Percentiles rank a stretch among this genome's conserved stretches.
These are phyloP conservation scores for Zygosaccharomyces bisporus DNA, from an alignment of 805 yeast species.

Conservation along the genomic window DNA sequence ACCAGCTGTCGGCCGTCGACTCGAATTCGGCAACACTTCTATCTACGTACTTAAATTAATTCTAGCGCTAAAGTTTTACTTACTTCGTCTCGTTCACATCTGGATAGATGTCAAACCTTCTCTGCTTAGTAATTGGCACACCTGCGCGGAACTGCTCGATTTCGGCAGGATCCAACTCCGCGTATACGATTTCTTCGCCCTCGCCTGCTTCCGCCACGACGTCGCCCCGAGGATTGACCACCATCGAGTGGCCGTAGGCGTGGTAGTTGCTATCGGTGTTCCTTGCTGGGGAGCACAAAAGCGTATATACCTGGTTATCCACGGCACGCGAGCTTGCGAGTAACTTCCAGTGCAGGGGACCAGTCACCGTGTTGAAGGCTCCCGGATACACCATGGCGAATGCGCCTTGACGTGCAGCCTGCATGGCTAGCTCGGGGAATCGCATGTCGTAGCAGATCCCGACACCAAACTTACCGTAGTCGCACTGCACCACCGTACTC, in stretches of 20 bases:
- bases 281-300: conserved; percentile 87
- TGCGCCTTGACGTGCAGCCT: conserved; percentile 63
- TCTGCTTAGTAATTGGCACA: conserved; percentile 66
- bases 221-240: conserved; percentile 60
- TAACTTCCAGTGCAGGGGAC: conserved; percentile 79
- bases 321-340: conserved; percentile 71
- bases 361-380: conserved; percentile 80
- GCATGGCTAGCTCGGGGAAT: conserved; percentile 72
- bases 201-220: conserved; percentile 71
- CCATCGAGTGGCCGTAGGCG: conserved; percentile 64
- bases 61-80: not conserved
- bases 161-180: conserved; percentile 62
- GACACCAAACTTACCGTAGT: conserved; percentile 56
- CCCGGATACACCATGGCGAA: conserved; percentile 81
- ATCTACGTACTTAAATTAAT: too few relatives aligned
- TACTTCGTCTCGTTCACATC: conserved; percentile 27
- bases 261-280: conserved; percentile 56
- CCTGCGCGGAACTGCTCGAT: conserved; percentile 56
- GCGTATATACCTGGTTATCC: conserved; percentile 67
- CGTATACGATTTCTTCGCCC: conserved; percentile 70
- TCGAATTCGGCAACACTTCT: too few relatives aligned
- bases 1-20: too few relatives aligned
- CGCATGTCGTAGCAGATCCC: conserved; percentile 84
- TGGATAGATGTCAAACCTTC: conserved; percentile 59
- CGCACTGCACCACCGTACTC: conserved; percentile 55